These are phyloP conservation scores for Claviceps citrina DNA, from an alignment of 2,329 filamentous ascomycete species.

Conservation along the genomic window DNA sequence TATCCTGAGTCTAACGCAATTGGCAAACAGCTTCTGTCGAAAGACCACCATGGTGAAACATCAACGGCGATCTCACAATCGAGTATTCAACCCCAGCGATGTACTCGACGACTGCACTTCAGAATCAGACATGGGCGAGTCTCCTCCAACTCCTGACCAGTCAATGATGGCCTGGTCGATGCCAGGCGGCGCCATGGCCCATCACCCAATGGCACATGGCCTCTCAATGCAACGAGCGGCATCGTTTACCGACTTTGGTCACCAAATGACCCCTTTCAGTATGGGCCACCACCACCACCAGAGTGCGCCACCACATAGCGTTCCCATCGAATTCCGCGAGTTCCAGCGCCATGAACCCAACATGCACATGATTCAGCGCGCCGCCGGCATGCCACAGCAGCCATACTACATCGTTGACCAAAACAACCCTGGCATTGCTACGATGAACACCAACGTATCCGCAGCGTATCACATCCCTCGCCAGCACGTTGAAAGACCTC, in stretches of 20 bases:
- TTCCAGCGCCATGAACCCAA: constrained; percentile 29
- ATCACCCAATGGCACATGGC: constrained; percentile 21
- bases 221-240: constrained; percentile 34
- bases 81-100: constrained; percentile 40
- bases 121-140: constrained; percentile 42
- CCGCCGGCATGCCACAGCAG: constrained; percentile 31
- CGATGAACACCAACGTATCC: constrained; percentile 40
- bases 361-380: constrained; percentile 33
- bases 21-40: constrained; percentile 45
- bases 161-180: constrained; percentile 36
- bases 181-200: constrained; percentile 23
- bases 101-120: constrained; percentile 37
- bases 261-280: constrained; percentile 30
- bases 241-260: constrained; percentile 39
- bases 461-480: constrained; percentile 37
- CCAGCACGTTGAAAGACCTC: constrained; percentile 30
- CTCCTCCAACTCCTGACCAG: constrained; percentile 42
- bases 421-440: constrained; percentile 45
- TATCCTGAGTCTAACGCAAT: not conserved
- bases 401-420: constrained; percentile 45
- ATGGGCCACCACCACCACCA: constrained; percentile 23
- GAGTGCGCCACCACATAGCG: constrained; percentile 33
- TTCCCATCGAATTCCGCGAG: constrained; percentile 28
- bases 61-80: constrained; percentile 45
- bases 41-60: constrained; percentile 60